Percentiles rank a stretch among this genome's conserved stretches.
Conservation (phyloP, 805 yeast genomes). For the Sungouiozyma intestinalis region DNA sequence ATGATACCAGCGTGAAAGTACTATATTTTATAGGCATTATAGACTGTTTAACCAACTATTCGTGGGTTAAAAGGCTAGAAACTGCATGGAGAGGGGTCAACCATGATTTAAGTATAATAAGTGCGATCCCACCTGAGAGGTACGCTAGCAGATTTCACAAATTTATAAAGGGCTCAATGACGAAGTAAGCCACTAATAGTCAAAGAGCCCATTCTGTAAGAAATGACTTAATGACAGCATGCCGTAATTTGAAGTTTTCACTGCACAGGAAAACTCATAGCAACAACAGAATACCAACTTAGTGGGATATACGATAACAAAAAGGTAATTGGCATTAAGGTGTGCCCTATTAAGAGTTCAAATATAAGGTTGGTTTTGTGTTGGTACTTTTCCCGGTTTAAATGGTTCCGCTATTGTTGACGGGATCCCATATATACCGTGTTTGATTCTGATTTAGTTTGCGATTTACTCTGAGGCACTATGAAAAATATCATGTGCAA, state of each 20-base stretch:
- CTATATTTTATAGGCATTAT: slow-evolving; percentile 88
- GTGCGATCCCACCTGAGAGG: slow-evolving; percentile 83
- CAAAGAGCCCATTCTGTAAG: not conserved
- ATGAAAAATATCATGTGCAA: too few relatives aligned
- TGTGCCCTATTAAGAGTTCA: too few relatives aligned
- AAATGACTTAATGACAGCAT: not conserved
- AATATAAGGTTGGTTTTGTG: too few relatives aligned
- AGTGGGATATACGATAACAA: too few relatives aligned
- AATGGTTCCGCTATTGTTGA: too few relatives aligned
- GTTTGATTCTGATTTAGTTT: too few relatives aligned
- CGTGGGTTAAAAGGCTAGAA: slow-evolving; percentile 64
- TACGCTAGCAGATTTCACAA: slow-evolving; percentile 78
- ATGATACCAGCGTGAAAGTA: slow-evolving; percentile 42
- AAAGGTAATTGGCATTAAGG: too few relatives aligned
- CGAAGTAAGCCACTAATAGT: slow-evolving; percentile 4
- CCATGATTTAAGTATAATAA: slow-evolving; percentile 57
- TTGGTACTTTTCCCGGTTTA: too few relatives aligned
- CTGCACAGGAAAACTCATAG: too few relatives aligned
- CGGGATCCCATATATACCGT: too few relatives aligned
- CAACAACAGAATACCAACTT: too few relatives aligned
- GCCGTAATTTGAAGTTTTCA: not conserved
- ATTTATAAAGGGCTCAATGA: slow-evolving; percentile 42
- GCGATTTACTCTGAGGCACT: too few relatives aligned
- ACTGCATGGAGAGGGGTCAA: slow-evolving; percentile 71
- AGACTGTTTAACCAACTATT: slow-evolving; percentile 81